Percentiles rank a stretch among this genome's conserved stretches.
phyloP scores from a whole-genome alignment of 108 stramenopile genomes.

The Nannochloropsis oceanica region DNA sequence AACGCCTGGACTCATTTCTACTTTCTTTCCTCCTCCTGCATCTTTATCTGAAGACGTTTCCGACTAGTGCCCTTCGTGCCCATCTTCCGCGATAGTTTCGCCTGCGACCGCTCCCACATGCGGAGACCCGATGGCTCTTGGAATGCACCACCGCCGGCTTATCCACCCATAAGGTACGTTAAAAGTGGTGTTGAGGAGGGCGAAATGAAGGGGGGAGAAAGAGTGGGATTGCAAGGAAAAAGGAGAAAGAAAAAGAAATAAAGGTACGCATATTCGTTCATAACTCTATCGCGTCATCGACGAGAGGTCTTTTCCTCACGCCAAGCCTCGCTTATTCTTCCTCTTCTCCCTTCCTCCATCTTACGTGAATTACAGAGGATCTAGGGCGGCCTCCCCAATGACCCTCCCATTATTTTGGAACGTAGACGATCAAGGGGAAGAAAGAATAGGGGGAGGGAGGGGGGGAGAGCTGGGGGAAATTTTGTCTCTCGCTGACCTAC shows the following conservation, averaged over 20 bases:
- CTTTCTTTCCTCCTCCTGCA: not conserved
- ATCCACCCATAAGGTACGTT: not conserved
- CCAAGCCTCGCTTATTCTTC: not conserved
- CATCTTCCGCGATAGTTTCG: not conserved
- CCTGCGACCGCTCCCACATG: not conserved
- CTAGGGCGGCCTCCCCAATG: not conserved
- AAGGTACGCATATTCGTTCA: too few relatives aligned
- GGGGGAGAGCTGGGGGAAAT: not conserved
- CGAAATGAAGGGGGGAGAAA: not conserved
- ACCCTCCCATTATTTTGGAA: not conserved
- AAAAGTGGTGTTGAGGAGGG: not conserved
- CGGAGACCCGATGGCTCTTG: not conserved
- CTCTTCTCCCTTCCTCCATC: not conserved
- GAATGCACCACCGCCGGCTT: not conserved
- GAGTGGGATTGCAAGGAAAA: not conserved
- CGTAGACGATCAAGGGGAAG: not conserved
- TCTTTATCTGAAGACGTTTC: not conserved
- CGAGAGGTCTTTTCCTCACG: not conserved
- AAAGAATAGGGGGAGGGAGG: not conserved
- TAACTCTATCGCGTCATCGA: too few relatives aligned
- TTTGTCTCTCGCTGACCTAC: not conserved
- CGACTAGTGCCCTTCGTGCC: not conserved
- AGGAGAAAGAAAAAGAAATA: not conserved
- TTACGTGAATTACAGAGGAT: not conserved
- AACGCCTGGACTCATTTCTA: not conserved